These are phyloP conservation scores for Sugiyamaella neomexicana DNA, from an alignment of 1,139 yeast genomes.

Conservation along the genomic window DNA sequence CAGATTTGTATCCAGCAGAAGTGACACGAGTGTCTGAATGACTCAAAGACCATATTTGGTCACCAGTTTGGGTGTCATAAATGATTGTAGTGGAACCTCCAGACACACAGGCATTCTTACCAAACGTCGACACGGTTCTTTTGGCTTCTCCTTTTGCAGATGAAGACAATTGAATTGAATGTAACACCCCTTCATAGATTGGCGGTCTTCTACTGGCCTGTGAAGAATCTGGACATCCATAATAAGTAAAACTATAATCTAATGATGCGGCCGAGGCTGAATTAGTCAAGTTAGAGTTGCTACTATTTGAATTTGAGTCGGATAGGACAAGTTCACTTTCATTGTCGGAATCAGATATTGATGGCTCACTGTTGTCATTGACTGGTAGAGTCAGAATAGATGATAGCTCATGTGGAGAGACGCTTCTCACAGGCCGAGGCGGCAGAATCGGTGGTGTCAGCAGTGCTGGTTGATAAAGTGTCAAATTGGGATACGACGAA, in stretches of 20 bases:
- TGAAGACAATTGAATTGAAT: constrained; percentile 25
- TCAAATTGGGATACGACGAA: constrained; percentile 7
- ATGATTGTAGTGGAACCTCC: constrained; percentile 32
- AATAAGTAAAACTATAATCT: constrained; percentile 23
- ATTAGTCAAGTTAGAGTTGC: constrained; percentile 17
- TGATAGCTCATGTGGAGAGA: constrained; percentile 8
- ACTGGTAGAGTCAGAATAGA: background rate
- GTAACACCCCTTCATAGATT: constrained; percentile 34
- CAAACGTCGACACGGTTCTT: constrained; percentile 31
- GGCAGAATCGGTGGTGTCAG: constrained; percentile 17
- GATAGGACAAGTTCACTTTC: constrained; percentile 1
- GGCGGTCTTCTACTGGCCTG: constrained; percentile 42
- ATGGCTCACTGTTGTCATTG: background rate
- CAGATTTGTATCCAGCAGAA: constrained; percentile 29
- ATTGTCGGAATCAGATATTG: constrained; percentile 10
- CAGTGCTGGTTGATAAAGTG: background rate
- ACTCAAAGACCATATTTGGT: constrained; percentile 32
- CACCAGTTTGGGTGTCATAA: constrained; percentile 34
- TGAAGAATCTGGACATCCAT: constrained; percentile 39
- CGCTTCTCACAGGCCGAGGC: constrained; percentile 18
- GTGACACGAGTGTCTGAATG: constrained; percentile 35
- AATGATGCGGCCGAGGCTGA: constrained; percentile 26
- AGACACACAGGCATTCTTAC: constrained; percentile 33
- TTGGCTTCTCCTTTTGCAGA: constrained; percentile 34
- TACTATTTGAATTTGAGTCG: constrained; percentile 18